These are phyloP conservation scores for Botryotinia narcissicola DNA, from an alignment of 2,329 filamentous ascomycete genomes.

Conservation along the genomic window DNA sequence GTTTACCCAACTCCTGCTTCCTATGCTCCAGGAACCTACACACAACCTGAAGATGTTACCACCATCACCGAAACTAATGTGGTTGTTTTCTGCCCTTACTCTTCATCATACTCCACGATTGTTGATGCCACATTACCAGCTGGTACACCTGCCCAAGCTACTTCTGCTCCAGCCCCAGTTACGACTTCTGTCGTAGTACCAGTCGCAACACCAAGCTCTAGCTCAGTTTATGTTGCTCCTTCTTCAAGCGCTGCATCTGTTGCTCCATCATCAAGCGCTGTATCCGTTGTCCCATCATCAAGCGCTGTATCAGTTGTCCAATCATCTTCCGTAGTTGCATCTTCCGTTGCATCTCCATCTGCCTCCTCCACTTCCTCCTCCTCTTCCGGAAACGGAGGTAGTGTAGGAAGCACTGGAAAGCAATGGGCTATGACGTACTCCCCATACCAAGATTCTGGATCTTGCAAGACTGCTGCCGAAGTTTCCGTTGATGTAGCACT, in stretches of 20 bases:
- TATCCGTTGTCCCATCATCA: not conserved
- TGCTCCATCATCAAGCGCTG: conserved; percentile 3
- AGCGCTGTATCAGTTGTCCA: not conserved
- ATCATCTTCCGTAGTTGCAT: conserved; percentile 39
- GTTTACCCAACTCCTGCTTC: conserved; percentile 65
- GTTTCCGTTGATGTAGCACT: conserved; percentile 59
- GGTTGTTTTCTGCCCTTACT: conserved; percentile 70
- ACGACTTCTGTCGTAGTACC: not conserved
- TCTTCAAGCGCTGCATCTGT: not conserved
- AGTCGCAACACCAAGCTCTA: conserved; percentile 30
- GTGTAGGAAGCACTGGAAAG: conserved; percentile 28
- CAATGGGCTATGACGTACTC: conserved; percentile 79
- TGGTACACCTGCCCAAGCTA: conserved; percentile 27
- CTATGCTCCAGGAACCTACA: conserved; percentile 70
- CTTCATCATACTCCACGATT: conserved; percentile 38
- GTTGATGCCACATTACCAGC: not conserved
- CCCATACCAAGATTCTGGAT: conserved; percentile 58
- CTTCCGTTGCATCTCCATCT: conserved; percentile 18
- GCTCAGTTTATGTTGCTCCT: conserved; percentile 24
- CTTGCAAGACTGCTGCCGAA: conserved; percentile 62
- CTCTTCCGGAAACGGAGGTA: conserved; percentile 29
- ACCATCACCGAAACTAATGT: conserved; percentile 67
- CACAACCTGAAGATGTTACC: conserved; percentile 61
- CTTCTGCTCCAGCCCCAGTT: conserved; percentile 32
- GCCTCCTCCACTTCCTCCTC: conserved; percentile 57